Base-by-base conservation (phyloP, 805 yeast species). In the Starmerella potacharoeniae region DNA sequence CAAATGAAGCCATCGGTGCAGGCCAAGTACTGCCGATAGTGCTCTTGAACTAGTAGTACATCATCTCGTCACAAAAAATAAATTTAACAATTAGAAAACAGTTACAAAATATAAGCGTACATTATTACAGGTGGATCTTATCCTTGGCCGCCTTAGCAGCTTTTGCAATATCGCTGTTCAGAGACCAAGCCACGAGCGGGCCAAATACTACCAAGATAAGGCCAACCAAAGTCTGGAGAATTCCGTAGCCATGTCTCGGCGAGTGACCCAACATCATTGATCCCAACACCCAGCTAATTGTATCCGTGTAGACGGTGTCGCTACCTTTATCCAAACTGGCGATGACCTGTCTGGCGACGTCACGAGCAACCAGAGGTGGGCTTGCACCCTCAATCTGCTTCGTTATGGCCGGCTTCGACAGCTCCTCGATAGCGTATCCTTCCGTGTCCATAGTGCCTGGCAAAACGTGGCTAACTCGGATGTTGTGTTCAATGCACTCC, bases 391-490 rank as follows among this genome's bases (percentile, higher is more conserved):
- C 98, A 36, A 93, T 87, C 35, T 69, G 70, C 60, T 75, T 79
- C 0, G 97, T 89, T 55, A 93, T 86, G 9, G 75, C 77, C 0
- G 98, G 97, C 67, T 93, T 93, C 2, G 95, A 84, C 54, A 71
- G 69, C 66, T 90, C 84, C 68, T 93, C 99, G 56, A 81, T 81
- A 3, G 71, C 77, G 65, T 69, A 93, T 0, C 98, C 99, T 68
- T 90, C 97, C 59, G 95, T 83, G 49, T 75, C 78, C 69, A 91
- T 89, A 66, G 88, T 89, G 0, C 98, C 98, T 0, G 97, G 95
- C 64, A 80, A 83, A 0, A 88, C 80, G 57, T 87, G 81, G 5
- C 84, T 77, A 0, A 93, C 85, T 31, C 83, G 71, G 59, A 83
- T 81, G 57, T 82, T 77, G 63, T 80, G 82, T 6, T 84, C 83